Conservation (phyloP, 768 basidiomycete species). For the Trametes cinnabarina region DNA sequence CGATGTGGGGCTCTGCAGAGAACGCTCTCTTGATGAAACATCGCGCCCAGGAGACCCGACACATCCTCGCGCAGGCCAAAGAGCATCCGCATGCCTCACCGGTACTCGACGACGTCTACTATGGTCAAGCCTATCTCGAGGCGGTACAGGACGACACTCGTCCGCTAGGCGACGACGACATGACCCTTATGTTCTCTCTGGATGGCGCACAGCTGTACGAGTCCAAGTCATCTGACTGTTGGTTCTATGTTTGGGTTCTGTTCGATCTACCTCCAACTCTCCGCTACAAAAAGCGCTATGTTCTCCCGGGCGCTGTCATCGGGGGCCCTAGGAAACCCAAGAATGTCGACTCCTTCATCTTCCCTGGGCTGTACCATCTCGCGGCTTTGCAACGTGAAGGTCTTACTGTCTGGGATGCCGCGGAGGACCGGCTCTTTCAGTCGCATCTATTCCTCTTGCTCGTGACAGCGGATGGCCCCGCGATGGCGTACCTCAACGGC, state of each 20-base stretch:
- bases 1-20: slow-evolving; percentile 24
- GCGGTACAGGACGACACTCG: slow-evolving; percentile 15
- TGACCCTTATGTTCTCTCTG: slow-evolving; percentile 24
- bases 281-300: slow-evolving; percentile 31
- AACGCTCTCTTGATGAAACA: neutral
- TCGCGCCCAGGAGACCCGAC: neutral
- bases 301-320: slow-evolving; percentile 29
- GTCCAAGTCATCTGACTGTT: slow-evolving; percentile 32
- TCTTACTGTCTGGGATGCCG: slow-evolving; percentile 30
- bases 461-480: slow-evolving; percentile 7
- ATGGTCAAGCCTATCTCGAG: slow-evolving; percentile 31
- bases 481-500: slow-evolving; percentile 30
- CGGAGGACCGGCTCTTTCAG: neutral
- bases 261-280: slow-evolving; percentile 22
- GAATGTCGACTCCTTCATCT: slow-evolving; percentile 32
- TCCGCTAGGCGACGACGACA: slow-evolving; percentile 26
- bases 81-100: neutral
- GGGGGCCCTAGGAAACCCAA: slow-evolving; percentile 34
- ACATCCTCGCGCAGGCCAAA: neutral
- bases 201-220: slow-evolving; percentile 32
- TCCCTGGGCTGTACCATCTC: slow-evolving; percentile 30
- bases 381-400: slow-evolving; percentile 20
- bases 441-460: slow-evolving; percentile 21
- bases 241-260: slow-evolving; percentile 34
- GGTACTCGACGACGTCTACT: slow-evolving; percentile 31